A percentile compares a stretch with the other conserved stretches of the same genome.
Conservation (phyloP, 1,284 basidiomycete species). For the Exsudoporus floridanus region DNA sequence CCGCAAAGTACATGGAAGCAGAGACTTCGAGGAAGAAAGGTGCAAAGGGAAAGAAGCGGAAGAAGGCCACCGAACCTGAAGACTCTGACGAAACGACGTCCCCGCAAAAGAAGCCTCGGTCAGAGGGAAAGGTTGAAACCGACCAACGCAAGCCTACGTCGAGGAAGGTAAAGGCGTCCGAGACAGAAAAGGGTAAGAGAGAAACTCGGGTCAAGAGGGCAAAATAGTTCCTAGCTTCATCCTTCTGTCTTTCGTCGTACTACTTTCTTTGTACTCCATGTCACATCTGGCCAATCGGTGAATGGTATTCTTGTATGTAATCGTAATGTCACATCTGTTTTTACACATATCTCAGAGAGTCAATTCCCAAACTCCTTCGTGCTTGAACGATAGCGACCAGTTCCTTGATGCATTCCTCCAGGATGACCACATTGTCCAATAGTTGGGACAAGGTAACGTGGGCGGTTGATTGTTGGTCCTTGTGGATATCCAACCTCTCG, state of each 20-base stretch:
- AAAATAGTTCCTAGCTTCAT: slow-evolving; percentile 20
- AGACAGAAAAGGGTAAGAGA: slow-evolving; percentile 33
- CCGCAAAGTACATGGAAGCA: slow-evolving; percentile 73
- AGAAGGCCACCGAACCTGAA: slow-evolving; percentile 29
- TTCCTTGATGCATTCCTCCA: slow-evolving; percentile 97
- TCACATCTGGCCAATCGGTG: neutral
- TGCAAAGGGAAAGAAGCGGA: slow-evolving; percentile 59
- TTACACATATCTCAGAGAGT: slow-evolving; percentile 74
- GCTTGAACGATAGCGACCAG: slow-evolving; percentile 85
- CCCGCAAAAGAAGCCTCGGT: slow-evolving; percentile 50
- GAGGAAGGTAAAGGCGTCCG: slow-evolving; percentile 37
- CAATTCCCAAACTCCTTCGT: slow-evolving; percentile 83
- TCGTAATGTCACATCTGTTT: neutral
- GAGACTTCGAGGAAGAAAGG: slow-evolving; percentile 37
- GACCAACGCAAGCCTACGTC: slow-evolving; percentile 64
- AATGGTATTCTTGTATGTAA: slow-evolving; percentile 4
- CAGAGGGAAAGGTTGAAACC: slow-evolving; percentile 65
- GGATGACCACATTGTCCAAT: slow-evolving; percentile 91
- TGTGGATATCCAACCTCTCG: slow-evolving; percentile 25
- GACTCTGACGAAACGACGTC: slow-evolving; percentile 42
- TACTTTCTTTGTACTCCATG: neutral
- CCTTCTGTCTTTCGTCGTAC: neutral
- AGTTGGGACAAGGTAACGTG: slow-evolving; percentile 76
- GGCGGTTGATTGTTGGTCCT: slow-evolving; percentile 33
- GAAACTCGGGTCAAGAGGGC: slow-evolving; percentile 36